These are phyloP conservation scores for Diaporthe ampelina DNA, from an alignment of 2,329 filamentous ascomycete species.

Conservation along the genomic window DNA sequence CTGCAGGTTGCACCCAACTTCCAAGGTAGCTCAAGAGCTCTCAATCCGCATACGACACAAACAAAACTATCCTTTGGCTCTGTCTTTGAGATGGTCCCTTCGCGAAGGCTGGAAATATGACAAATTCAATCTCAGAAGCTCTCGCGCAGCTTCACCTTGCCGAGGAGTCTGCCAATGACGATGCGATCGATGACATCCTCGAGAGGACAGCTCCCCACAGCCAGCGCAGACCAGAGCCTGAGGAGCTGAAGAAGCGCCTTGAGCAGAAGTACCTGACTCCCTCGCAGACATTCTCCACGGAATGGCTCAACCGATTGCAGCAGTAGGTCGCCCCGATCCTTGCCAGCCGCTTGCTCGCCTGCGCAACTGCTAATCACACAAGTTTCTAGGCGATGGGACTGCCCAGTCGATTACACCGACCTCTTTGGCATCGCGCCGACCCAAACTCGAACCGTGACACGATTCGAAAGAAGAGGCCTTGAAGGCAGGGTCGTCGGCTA, in stretches of 20 bases:
- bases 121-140: conserved; percentile 59
- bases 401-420: conserved; percentile 82
- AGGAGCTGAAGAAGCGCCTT: conserved; percentile 78
- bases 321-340: conserved; percentile 63
- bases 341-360: neutral
- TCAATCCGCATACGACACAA: neutral
- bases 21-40: neutral
- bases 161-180: conserved; percentile 46
- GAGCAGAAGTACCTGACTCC: conserved; percentile 85
- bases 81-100: conserved; percentile 1
- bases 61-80: neutral
- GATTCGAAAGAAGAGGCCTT: conserved; percentile 91
- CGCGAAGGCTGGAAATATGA: conserved; percentile 42
- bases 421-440: conserved; percentile 90
- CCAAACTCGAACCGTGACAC: conserved; percentile 93
- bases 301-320: conserved; percentile 92
- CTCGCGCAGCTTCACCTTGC: conserved; percentile 65
- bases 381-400: conserved; percentile 75
- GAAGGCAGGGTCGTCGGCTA: conserved; percentile 95
- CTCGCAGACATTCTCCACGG: conserved; percentile 81
- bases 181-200: conserved; percentile 70
- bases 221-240: conserved; percentile 64
- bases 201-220: conserved; percentile 59
- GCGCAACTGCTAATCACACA: conserved; percentile 27
- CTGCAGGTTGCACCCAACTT: conserved; percentile 8